Percentiles rank a stretch among this genome's conserved stretches.
Conservation (phyloP, 2,329 filamentous ascomycete species). For the Phyllosticta citriasiana region DNA sequence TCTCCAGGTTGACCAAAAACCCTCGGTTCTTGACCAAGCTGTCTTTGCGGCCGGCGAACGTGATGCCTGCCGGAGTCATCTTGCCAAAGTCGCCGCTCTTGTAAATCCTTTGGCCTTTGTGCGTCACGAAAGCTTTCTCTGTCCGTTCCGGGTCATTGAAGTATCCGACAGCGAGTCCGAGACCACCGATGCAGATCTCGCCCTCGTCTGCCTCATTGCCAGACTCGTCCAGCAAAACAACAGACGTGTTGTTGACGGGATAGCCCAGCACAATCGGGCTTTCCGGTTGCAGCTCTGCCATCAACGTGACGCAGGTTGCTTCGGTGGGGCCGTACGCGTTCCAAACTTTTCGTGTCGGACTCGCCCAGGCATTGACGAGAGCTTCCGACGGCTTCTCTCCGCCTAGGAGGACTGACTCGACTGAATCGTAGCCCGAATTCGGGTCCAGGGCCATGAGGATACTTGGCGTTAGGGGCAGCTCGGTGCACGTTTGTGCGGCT, state of each 20-base stretch:
- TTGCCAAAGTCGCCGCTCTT: slow-evolving; percentile 1
- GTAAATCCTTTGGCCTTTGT: slow-evolving; percentile 14
- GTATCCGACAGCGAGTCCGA: slow-evolving; percentile 34
- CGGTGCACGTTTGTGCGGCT: background rate
- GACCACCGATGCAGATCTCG: slow-evolving; percentile 52
- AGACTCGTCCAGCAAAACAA: slow-evolving; percentile 34
- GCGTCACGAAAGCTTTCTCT: slow-evolving; percentile 22
- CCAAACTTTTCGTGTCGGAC: background rate
- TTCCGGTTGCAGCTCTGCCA: slow-evolving; percentile 7
- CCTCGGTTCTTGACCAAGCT: slow-evolving; percentile 21
- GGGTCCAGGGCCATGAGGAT: slow-evolving; percentile 6
- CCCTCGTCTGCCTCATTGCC: slow-evolving; percentile 23
- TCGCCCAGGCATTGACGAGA: background rate
- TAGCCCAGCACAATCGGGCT: slow-evolving; percentile 4
- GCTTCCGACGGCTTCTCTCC: background rate
- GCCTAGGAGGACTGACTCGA: background rate
- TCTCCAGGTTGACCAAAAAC: slow-evolving; percentile 28
- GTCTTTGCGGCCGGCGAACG: slow-evolving; percentile 11
- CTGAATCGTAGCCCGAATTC: background rate
- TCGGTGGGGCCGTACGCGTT: slow-evolving; percentile 11
- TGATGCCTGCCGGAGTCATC: slow-evolving; percentile 16
- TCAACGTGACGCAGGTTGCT: slow-evolving; percentile 3
- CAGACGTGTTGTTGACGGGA: background rate
- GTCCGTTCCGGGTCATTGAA: slow-evolving; percentile 13
- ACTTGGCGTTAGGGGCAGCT: background rate